phyloP scores from a whole-genome alignment of 495 filamentous ascomycete species.

The Podospora appendiculata region DNA sequence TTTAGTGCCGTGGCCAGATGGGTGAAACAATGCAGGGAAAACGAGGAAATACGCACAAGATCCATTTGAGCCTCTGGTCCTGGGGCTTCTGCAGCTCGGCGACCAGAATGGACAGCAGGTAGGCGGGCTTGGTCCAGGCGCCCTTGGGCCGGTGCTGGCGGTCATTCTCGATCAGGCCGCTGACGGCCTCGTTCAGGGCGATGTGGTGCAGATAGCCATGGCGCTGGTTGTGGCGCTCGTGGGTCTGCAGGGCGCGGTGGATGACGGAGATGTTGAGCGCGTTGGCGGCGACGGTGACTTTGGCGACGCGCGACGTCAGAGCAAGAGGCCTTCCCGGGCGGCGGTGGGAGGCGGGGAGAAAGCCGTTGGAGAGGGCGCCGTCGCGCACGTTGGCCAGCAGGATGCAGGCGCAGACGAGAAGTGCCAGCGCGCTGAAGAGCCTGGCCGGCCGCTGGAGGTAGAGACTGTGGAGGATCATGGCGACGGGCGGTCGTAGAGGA shows the following conservation, averaged over 20 bases:
- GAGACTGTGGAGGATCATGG: slow-evolving; percentile 8
- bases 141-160: slow-evolving; percentile 9
- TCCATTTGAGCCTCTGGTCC: slow-evolving; percentile 40
- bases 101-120: slow-evolving; percentile 37
- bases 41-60: slow-evolving; percentile 28
- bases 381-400: slow-evolving; percentile 8
- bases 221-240: slow-evolving; percentile 14
- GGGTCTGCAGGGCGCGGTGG: slow-evolving; percentile 13
- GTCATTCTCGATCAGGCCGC: slow-evolving; percentile 17
- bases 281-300: slow-evolving; percentile 20
- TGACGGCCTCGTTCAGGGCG: slow-evolving; percentile 14
- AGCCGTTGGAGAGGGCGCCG: slow-evolving; percentile 3
- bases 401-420: slow-evolving; percentile 7
- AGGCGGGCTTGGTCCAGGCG: slow-evolving; percentile 43
- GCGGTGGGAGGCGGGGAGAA: neutral
- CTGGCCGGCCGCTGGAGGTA: slow-evolving; percentile 7
- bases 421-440: slow-evolving; percentile 6
- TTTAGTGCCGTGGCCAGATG: neutral
- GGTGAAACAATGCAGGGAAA: neutral
- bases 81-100: slow-evolving; percentile 43
- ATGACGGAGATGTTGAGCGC: slow-evolving; percentile 13
- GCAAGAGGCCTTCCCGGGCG: neutral
- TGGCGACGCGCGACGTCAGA: slow-evolving; percentile 10
- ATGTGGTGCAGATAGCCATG: slow-evolving; percentile 20
- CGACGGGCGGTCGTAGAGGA: neutral